phyloP scores from a whole-genome alignment of 2,329 filamentous ascomycete genomes.

The Neofusicoccum kwambonambiense region DNA sequence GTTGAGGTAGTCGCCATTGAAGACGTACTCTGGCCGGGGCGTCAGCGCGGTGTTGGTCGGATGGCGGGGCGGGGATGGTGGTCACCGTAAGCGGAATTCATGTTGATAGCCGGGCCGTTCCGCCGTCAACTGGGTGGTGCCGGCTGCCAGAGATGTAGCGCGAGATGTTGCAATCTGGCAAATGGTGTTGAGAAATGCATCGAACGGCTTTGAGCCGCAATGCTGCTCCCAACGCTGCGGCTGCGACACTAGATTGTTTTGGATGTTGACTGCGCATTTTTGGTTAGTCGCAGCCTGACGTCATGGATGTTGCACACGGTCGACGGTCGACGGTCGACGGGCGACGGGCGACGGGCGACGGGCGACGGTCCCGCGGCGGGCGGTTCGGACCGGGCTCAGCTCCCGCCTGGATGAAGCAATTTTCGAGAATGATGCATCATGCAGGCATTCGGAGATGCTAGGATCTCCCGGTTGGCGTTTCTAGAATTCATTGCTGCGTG shows the following conservation, averaged over 20 bases:
- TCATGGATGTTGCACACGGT: not conserved
- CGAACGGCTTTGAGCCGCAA: not conserved
- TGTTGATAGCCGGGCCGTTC: not conserved
- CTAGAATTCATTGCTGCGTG: too few species aligned
- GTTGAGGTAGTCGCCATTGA: constrained; percentile 15
- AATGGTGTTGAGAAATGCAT: not conserved
- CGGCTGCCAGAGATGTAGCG: not conserved
- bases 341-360: not conserved
- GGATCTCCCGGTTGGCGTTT: too few species aligned
- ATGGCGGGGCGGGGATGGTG: not conserved
- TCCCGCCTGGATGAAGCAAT: not conserved
- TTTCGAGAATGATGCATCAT: too few species aligned
- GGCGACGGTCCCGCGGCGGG: not conserved
- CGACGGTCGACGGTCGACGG: not conserved
- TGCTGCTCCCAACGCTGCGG: not conserved
- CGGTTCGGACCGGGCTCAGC: not conserved
- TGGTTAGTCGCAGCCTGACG: constrained; percentile 3
- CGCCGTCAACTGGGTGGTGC: not conserved
- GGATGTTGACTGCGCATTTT: constrained; percentile 13
- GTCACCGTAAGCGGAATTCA: constrained; percentile 10
- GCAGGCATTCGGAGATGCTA: too few species aligned
- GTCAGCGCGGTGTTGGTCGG: not conserved
- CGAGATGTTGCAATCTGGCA: not conserved
- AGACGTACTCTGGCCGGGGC: not conserved
- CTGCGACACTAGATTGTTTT: constrained; percentile 13